These are phyloP conservation scores for Mycosarcoma mackinlayi DNA, from an alignment of 1,284 basidiomycete species.

Conservation along the genomic window DNA sequence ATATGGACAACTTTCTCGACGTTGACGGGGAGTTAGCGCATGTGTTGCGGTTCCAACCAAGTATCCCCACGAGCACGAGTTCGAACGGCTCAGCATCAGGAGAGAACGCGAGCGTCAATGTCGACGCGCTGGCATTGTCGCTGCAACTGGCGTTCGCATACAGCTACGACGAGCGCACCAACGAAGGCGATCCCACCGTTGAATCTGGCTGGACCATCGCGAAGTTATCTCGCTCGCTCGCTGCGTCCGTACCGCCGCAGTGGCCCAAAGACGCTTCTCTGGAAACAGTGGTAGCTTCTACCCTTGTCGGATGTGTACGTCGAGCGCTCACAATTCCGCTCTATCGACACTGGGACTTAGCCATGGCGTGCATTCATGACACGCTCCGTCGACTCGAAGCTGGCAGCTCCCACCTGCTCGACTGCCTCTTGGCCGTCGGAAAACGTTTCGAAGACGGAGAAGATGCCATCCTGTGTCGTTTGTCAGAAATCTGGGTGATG, in stretches of 20 bases:
- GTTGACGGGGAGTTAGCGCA: slow-evolving; percentile 33
- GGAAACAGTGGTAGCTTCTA: slow-evolving; percentile 6
- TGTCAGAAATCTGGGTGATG: slow-evolving; percentile 24
- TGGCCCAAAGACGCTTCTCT: neutral
- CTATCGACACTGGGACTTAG: slow-evolving; percentile 45
- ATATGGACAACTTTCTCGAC: slow-evolving; percentile 48
- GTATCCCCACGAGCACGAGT: neutral
- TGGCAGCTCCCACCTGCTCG: slow-evolving; percentile 9
- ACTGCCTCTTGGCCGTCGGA: slow-evolving; percentile 15
- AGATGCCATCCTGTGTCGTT: slow-evolving; percentile 23
- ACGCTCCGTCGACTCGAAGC: slow-evolving; percentile 12
- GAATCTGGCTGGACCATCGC: slow-evolving; percentile 51
- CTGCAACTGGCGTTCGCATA: slow-evolving; percentile 36
- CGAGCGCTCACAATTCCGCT: slow-evolving; percentile 29
- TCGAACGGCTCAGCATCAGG: neutral
- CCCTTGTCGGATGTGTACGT: slow-evolving; percentile 23
- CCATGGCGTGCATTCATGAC: slow-evolving; percentile 22
- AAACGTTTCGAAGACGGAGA: slow-evolving; percentile 12
- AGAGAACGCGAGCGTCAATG: neutral
- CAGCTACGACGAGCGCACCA: slow-evolving; percentile 46
- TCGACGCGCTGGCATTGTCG: slow-evolving; percentile 16
- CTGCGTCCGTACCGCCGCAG: slow-evolving; percentile 6
- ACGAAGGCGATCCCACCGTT: slow-evolving; percentile 43
- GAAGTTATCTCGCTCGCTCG: slow-evolving; percentile 33
- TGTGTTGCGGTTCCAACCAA: slow-evolving; percentile 13